Percentiles rank a stretch among this genome's conserved stretches.
phyloP scores from a whole-genome alignment of 306 rosid genomes.

The Castanospermum australe region DNA sequence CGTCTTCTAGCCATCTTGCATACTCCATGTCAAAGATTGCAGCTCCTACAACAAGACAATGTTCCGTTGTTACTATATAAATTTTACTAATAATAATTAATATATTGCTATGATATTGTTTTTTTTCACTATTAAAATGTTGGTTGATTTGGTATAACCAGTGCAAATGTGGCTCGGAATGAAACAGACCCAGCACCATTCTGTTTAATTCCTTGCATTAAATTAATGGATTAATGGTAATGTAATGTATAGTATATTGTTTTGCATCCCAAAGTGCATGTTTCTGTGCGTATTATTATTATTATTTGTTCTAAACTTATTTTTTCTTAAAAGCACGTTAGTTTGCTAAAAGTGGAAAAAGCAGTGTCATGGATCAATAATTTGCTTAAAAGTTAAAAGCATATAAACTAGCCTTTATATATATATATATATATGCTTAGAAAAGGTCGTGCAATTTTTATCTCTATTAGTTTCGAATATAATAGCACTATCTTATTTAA shows the following conservation, averaged over 20 bases:
- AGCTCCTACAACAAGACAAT: constrained; percentile 50
- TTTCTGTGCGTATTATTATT: neutral
- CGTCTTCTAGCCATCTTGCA: constrained; percentile 89
- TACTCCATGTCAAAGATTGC: constrained; percentile 97
- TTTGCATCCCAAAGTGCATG: neutral
- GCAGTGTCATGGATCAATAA: constrained; percentile 24
- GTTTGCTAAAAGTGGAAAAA: constrained; percentile 18
- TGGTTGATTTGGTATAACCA: neutral
- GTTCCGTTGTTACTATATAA: neutral
- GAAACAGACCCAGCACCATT: constrained; percentile 19
- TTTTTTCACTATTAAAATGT: neutral
- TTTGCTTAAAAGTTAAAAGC: constrained; percentile 30
- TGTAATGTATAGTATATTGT: neutral
- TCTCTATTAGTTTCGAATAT: neutral
- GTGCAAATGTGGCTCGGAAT: neutral
- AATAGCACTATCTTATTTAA: neutral
- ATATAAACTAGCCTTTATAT: constrained; percentile 3
- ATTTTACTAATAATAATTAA: neutral
- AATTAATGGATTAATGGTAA: neutral
- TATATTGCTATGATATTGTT: neutral
- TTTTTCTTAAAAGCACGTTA: neutral
- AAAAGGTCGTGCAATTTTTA: constrained; percentile 30
- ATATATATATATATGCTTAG: constrained; percentile 16
- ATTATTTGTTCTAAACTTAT: neutral
- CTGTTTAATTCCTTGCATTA: neutral